phyloP scores from a whole-genome alignment of 2,329 filamentous ascomycete species.

The Ophiostoma montium region DNA sequence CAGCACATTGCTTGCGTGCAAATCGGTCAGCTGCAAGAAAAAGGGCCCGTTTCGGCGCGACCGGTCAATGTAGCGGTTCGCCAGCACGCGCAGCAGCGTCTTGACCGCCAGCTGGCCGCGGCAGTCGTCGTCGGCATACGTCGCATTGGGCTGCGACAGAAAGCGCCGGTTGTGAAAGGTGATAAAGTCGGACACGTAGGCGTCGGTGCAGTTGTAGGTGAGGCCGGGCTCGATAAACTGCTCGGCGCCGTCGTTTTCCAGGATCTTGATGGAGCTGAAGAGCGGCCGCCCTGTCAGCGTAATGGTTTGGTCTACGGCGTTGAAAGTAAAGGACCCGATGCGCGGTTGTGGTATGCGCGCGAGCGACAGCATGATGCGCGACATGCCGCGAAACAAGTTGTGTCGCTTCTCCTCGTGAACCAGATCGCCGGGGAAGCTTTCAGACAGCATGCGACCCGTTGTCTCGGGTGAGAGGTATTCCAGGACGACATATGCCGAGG shows the following conservation, averaged over 20 bases:
- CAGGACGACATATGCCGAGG: neutral
- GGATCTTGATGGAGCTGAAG: constrained; percentile 16
- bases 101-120: constrained; percentile 17
- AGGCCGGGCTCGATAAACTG: constrained; percentile 18
- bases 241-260: constrained; percentile 21
- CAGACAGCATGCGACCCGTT: neutral
- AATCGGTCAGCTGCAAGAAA: constrained; percentile 18
- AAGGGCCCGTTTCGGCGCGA: constrained; percentile 9
- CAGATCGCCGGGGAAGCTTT: neutral
- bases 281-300: constrained; percentile 9
- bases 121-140: constrained; percentile 15
- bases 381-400: constrained; percentile 8
- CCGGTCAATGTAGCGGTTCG: neutral
- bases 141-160: constrained; percentile 16
- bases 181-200: constrained; percentile 17
- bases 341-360: constrained; percentile 17
- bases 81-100: constrained; percentile 2
- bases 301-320: constrained; percentile 15
- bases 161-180: constrained; percentile 17
- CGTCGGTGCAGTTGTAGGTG: constrained; percentile 20
- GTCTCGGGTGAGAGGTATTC: neutral
- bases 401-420: neutral
- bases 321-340: constrained; percentile 18
- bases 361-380: constrained; percentile 18
- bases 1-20: constrained; percentile 20